Percentiles rank a stretch among this genome's conserved stretches.
Conservation (phyloP, 352 stramenopile species). For the Pilasporangium apinafurcum region DNA sequence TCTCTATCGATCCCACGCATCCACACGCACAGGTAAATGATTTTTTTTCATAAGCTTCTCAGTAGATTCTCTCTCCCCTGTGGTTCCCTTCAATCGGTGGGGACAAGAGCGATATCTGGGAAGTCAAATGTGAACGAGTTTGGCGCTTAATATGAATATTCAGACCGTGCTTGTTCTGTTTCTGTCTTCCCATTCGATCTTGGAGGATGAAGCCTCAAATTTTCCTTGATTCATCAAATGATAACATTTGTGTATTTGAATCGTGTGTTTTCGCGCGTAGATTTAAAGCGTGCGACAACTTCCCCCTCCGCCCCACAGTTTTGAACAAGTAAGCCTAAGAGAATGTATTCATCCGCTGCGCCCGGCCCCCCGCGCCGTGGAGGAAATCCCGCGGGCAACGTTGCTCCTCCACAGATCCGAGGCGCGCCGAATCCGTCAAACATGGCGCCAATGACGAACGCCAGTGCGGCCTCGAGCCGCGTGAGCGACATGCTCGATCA, state of each 20-base stretch:
- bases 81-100: no score
- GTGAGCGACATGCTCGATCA: constrained; percentile 82
- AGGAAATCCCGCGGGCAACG: constrained; percentile 57
- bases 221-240: no score
- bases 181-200: no score
- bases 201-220: no score
- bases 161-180: no score
- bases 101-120: no score
- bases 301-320: neutral
- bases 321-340: neutral
- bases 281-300: constrained; percentile 5
- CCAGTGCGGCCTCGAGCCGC: constrained; percentile 35
- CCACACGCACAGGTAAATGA: no score
- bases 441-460: constrained; percentile 37
- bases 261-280: neutral
- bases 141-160: no score
- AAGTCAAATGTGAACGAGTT: no score
- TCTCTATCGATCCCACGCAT: no score
- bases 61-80: neutral
- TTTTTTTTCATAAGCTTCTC: neutral
- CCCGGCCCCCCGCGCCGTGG: constrained; percentile 49
- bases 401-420: constrained; percentile 52
- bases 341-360: constrained; percentile 68
- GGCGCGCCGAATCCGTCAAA: constrained; percentile 34
- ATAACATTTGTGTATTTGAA: neutral